These are phyloP conservation scores for Scenedesmus sp. DNA, from an alignment of 163 green algal species.

Conservation along the genomic window DNA sequence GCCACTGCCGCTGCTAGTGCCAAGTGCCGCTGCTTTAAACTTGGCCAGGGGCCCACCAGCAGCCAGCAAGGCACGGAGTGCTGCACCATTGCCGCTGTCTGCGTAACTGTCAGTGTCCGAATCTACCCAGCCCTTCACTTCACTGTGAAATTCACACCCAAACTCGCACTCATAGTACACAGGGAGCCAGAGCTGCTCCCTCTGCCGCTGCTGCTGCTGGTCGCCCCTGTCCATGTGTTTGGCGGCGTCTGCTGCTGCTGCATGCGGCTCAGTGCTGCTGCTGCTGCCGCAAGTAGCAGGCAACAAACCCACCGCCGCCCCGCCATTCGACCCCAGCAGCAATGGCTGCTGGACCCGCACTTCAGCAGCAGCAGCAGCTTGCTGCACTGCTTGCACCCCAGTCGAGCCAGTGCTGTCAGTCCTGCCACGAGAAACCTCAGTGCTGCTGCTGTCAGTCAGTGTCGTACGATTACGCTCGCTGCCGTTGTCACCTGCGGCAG, in stretches of 20 bases:
- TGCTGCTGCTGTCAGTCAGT: neutral
- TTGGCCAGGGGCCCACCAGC: neutral
- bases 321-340: neutral
- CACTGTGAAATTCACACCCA: neutral
- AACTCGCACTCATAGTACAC: neutral
- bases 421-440: neutral
- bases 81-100: neutral
- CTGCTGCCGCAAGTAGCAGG: neutral
- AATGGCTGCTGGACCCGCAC: neutral
- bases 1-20: constrained; percentile 14
- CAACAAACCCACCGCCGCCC: no score
- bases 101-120: neutral
- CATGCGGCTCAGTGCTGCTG: constrained; percentile 11
- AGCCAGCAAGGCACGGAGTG: neutral
- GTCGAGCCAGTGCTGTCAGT: constrained; percentile 2
- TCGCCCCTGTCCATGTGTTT: neutral
- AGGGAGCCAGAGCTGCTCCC: neutral
- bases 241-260: neutral
- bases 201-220: constrained; percentile 32
- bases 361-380: neutral
- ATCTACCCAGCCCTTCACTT: neutral
- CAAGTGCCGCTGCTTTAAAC: constrained; percentile 40
- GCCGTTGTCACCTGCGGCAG: neutral
- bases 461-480: neutral
- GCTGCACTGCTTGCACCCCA: neutral